Evolutionary conservation across 192 early-diverging fungal species (phyloP).

Genomic region (Jimgerdemannia flammicorona): DNA sequence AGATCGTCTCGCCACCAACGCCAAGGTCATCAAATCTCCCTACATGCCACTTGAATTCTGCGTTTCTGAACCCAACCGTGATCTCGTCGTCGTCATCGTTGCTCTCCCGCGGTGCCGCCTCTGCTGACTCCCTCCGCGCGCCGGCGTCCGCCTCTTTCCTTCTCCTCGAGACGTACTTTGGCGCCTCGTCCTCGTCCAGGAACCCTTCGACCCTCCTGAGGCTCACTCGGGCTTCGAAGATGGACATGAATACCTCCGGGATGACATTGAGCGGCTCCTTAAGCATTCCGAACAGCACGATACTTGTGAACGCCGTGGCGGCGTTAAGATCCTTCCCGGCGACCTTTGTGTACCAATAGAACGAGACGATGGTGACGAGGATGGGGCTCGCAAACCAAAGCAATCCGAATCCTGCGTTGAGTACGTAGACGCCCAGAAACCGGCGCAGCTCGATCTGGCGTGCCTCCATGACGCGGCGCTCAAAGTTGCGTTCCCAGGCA

Average conservation of each 20-base stretch:
- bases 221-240: conserved; percentile 50
- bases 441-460: conserved; percentile 26
- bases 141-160: conserved; percentile 11
- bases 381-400: conserved; percentile 53
- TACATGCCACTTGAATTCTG: background rate
- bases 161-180: background rate
- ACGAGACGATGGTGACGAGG: conserved; percentile 56
- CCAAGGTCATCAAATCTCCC: background rate
- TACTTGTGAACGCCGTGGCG: conserved; percentile 57
- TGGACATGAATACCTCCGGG: conserved; percentile 56
- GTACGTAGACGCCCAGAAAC: conserved; percentile 27
- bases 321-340: conserved; percentile 43
- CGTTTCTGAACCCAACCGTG: conserved; percentile 4
- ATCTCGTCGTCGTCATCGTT: conserved; percentile 1
- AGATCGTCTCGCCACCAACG: background rate
- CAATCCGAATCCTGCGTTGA: conserved; percentile 33
- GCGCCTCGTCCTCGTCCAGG: conserved; percentile 35
- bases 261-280: conserved; percentile 48
- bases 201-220: conserved; percentile 48
- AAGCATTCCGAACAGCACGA: conserved; percentile 62
- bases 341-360: conserved; percentile 52
- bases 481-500: conserved; percentile 72
- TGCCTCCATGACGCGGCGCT: conserved; percentile 58
- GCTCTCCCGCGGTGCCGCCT: conserved; percentile 35
- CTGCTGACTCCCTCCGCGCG: background rate